Evolutionary conservation across 2,329 filamentous ascomycete genomes (phyloP), one percentile per base, ranked within the genome.

Genomic region (Dactylonectria estremocensis): DNA sequence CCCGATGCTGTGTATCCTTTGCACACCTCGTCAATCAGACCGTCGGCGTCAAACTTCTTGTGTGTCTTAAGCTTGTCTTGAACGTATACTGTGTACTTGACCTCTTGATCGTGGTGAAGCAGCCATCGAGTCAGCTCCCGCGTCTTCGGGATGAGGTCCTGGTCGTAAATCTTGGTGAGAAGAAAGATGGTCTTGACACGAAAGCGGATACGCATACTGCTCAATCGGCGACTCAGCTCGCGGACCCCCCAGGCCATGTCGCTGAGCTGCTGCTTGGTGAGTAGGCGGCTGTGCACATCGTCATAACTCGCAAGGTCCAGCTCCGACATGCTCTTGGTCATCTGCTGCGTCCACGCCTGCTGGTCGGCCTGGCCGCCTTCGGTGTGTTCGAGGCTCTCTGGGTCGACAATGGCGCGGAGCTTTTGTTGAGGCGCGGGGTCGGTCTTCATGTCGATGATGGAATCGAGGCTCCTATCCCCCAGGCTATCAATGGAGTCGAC

Each of bases 231-330:
- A 33, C 93, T 95, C 66, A 99, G 84, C 81, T 98, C 94, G 54
- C 96, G 88, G 65, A 98, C 96, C 28, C 95, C 95, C 90, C 95
- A 95, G 0, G 95, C 95, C 95, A 99, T 98, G 76, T 98, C 96
- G 14, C 93, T 95, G 48, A 99, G 86, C 81, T 99, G 94, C 80
- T 93, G 95, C 84, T 98, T 98, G 1, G 95, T 98, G 72, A 98
- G 86, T 56, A 98, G 88, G n/a, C 95, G 89, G 66, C 87, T 90
- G 75, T 89, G 87, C 48, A 87, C 73, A 9, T 81, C 77, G 28
- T 80, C 78, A 65, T 80, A 69, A 48, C 77, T 68, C 8, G 76
- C 69, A 11, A 84, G 77, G 65, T 86, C 82, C 45, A 81, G 68
- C 60, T 83, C 81, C 2, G 83, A 83, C 61, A 78, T 78, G 74